Conservation (phyloP, 2,329 filamentous ascomycete species). For the Verticillium nonalfalfae region DNA sequence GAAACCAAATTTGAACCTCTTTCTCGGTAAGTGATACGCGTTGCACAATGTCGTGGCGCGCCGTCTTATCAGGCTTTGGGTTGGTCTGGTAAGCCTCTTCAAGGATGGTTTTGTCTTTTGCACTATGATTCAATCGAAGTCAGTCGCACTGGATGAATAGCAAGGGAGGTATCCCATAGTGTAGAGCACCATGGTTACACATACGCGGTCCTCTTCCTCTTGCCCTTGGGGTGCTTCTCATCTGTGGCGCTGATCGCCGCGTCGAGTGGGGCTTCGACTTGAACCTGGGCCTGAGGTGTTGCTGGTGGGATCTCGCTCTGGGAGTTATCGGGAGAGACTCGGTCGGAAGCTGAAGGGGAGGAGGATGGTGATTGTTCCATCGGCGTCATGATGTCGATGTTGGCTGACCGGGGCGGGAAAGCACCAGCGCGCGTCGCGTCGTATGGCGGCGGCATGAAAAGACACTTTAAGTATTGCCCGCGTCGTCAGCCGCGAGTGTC, state of each 20-base stretch:
- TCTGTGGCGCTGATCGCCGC: neutral
- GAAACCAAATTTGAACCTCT: slow-evolving; percentile 99
- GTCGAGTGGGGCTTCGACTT: neutral
- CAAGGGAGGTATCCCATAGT: neutral
- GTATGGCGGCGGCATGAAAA: neutral
- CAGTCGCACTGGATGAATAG: neutral
- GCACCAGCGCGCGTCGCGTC: neutral
- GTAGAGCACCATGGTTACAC: slow-evolving; percentile 16
- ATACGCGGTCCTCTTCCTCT: slow-evolving; percentile 59
- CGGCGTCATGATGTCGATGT: neutral
- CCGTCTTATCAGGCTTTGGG: slow-evolving; percentile 85
- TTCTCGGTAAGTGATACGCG: slow-evolving; percentile 89
- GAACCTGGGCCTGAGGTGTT: neutral
- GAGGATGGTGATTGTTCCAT: neutral
- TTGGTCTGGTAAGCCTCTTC: slow-evolving; percentile 81
- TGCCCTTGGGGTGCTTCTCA: slow-evolving; percentile 48
- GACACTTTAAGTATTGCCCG: neutral
- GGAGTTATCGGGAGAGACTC: neutral
- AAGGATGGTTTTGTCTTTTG: slow-evolving; percentile 82
- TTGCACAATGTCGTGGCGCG: slow-evolving; percentile 76
- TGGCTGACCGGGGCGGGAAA: neutral
- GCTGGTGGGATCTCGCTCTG: neutral
- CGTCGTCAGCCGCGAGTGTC: neutral
- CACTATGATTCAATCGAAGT: slow-evolving; percentile 39
- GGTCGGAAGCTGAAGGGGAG: neutral